phyloP scores from a whole-genome alignment of 163 green algal genomes.

The Scenedesmus sp. region DNA sequence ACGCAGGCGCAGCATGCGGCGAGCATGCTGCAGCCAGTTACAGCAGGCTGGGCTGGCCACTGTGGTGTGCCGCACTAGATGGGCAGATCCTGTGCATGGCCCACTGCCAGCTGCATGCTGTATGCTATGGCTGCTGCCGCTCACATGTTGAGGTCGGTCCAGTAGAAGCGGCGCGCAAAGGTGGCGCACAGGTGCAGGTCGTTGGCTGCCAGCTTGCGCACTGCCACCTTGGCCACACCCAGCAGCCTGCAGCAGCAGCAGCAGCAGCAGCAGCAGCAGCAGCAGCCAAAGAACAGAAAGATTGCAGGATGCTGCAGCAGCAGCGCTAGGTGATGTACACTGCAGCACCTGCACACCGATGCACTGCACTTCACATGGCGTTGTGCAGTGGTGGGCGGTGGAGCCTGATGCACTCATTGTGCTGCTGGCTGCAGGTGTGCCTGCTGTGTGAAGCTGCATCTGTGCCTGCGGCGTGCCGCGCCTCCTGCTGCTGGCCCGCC shows the following conservation, averaged over 20 bases:
- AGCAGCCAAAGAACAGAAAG: neutral
- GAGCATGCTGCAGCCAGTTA: neutral
- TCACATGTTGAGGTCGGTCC: conserved; percentile 32
- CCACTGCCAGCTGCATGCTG: neutral
- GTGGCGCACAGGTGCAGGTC: conserved; percentile 31
- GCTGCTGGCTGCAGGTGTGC: too few species aligned
- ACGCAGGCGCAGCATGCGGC: too few species aligned
- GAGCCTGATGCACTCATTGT: too few species aligned
- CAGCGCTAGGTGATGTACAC: neutral
- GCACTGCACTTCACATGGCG: neutral
- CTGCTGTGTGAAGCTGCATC: neutral
- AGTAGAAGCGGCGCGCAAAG: conserved; percentile 41
- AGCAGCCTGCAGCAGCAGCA: neutral
- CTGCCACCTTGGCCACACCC: neutral
- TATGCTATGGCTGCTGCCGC: neutral
- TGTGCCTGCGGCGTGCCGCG: neutral
- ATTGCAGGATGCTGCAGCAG: neutral
- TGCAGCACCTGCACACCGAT: neutral
- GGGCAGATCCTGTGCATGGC: neutral
- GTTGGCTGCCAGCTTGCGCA: neutral
- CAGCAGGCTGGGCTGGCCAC: neutral
- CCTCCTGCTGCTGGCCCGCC: neutral
- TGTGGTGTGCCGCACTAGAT: neutral
- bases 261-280: neutral
- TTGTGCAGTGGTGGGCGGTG: too few species aligned